Conservation (phyloP, 345 rosid species). For the Moricandia moricandioides region DNA sequence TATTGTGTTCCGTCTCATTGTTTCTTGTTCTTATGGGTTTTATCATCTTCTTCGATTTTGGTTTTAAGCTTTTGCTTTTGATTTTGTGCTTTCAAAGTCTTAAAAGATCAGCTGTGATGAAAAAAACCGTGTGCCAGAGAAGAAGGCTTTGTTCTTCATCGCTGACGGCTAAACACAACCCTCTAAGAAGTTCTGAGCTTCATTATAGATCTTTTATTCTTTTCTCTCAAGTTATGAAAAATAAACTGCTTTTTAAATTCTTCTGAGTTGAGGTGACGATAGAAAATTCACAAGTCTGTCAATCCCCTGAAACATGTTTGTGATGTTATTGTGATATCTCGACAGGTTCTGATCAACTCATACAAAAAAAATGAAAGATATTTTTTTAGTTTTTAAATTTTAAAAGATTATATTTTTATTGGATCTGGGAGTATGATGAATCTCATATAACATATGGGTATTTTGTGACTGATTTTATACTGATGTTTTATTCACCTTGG, state of each 20-base stretch:
- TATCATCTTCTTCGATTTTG: neutral
- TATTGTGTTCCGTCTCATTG: neutral
- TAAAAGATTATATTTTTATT: neutral
- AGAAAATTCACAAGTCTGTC: conserved; percentile 29
- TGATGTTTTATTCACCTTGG: conserved; percentile 43
- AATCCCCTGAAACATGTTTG: conserved; percentile 26
- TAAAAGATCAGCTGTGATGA: conserved; percentile 16
- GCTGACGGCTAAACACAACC: conserved; percentile 38
- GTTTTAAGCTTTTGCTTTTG: neutral
- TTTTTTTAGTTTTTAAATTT: neutral
- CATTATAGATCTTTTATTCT: neutral
- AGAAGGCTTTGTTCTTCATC: neutral
- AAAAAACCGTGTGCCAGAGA: conserved; percentile 29
- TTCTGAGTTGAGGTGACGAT: conserved; percentile 25
- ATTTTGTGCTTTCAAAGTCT: neutral
- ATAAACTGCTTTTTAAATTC: neutral
- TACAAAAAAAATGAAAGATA: neutral
- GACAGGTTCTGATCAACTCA: conserved; percentile 30
- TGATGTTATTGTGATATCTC: conserved; percentile 32
- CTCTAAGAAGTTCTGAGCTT: conserved; percentile 44
- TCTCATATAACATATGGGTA: conserved; percentile 23
- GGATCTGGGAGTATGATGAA: conserved; percentile 29
- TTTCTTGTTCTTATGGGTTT: neutral
- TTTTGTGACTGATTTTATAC: conserved; percentile 27
- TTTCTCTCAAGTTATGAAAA: too few species aligned